A percentile compares a stretch with the other conserved stretches of the same genome.
phyloP scores from a whole-genome alignment of 257 asterid genomes.

The Plantago ovata region DNA sequence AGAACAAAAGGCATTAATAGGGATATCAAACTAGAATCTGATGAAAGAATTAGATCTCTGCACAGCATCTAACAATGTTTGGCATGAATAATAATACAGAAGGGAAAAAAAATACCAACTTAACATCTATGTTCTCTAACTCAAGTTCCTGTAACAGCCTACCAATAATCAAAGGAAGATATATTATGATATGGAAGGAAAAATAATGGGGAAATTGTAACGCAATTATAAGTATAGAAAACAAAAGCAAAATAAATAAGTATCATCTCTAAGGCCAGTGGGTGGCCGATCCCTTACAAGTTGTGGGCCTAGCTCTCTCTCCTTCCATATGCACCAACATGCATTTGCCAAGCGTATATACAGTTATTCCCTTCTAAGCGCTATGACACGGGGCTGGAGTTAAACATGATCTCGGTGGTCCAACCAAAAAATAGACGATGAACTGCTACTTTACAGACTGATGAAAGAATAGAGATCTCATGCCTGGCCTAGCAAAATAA shows the following conservation, averaged over 20 bases:
- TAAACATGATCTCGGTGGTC: conserved; percentile 42
- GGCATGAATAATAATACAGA: conserved; percentile 28
- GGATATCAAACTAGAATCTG: background rate
- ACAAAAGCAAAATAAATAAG: conserved; percentile 24
- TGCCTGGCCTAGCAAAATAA: conserved; percentile 27
- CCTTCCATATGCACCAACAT: conserved; percentile 29
- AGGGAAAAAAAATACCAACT: conserved; percentile 26
- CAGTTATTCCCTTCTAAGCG: conserved; percentile 43
- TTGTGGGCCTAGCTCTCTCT: conserved; percentile 29
- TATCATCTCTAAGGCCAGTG: conserved; percentile 37
- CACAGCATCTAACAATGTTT: conserved; percentile 25
- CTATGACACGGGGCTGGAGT: conserved; percentile 31
- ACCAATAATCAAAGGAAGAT: conserved; percentile 20
- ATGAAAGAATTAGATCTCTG: conserved; percentile 34
- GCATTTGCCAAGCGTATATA: conserved; percentile 17
- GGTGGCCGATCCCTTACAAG: conserved; percentile 28
- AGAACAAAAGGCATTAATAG: background rate
- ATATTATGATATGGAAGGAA: conserved; percentile 8
- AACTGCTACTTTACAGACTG: conserved; percentile 58
- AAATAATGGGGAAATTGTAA: conserved; percentile 22
- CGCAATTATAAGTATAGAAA: conserved; percentile 24
- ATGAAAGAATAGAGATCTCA: conserved; percentile 55
- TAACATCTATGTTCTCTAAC: conserved; percentile 28
- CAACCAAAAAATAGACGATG: conserved; percentile 44
- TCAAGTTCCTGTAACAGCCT: conserved; percentile 30